Conservation (phyloP, 2,329 filamentous ascomycete species). For the Diaporthe sp. region DNA sequence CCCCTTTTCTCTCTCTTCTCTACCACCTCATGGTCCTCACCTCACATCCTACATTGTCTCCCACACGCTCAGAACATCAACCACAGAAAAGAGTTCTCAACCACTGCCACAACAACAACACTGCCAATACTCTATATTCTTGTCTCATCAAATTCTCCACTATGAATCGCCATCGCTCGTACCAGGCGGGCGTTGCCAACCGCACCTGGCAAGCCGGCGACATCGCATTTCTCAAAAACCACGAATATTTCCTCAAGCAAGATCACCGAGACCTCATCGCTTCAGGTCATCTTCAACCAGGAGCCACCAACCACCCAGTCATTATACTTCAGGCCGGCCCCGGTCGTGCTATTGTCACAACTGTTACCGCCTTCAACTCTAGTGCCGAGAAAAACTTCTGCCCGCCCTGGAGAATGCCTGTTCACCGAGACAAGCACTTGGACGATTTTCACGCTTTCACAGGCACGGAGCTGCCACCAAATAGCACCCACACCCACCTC, state of each 20-base stretch:
- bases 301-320: constrained; percentile 46
- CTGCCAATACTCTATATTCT: background rate
- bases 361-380: constrained; percentile 47
- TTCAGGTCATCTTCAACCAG: constrained; percentile 34
- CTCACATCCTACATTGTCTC: background rate
- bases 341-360: constrained; percentile 41
- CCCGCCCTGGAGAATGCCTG: constrained; percentile 44
- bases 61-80: background rate
- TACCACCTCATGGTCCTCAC: background rate
- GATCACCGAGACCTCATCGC: constrained; percentile 38
- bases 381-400: constrained; percentile 37
- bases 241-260: constrained; percentile 27
- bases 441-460: constrained; percentile 46
- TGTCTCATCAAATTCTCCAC: background rate
- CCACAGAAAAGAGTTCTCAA: background rate
- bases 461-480: constrained; percentile 40
- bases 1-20: background rate
- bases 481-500: constrained; percentile 36
- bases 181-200: background rate
- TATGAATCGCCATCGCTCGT: background rate
- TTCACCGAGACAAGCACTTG: constrained; percentile 39
- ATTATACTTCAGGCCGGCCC: constrained; percentile 43
- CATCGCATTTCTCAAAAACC: constrained; percentile 44
- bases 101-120: background rate
- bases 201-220: constrained; percentile 40